Base-by-base conservation (phyloP, 2,329 filamentous ascomycete genomes). In the Achaetomium macrosporum region DNA sequence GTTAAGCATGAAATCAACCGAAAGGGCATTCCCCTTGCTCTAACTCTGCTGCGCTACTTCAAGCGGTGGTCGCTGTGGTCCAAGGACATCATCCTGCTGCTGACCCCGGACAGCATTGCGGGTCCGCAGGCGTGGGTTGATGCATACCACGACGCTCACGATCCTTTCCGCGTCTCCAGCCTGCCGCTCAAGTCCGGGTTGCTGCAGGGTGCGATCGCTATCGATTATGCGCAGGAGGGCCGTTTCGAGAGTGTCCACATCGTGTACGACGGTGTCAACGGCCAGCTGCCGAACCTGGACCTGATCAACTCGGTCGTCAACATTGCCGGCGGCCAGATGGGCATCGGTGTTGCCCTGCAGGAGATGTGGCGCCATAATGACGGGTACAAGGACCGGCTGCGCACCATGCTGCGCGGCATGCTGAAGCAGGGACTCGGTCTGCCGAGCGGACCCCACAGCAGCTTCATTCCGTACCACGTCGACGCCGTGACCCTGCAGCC, bases 31-130 rank as follows among this genome's bases (percentile, higher is more conserved):
- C 85, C 90, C 8, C 78, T 99, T 31, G 85, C 90, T 2, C 73
- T 99, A 63, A 91, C 92, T 0, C 72, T 99, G 61, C 88, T 90
- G 29, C 83, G 93, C 60, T 99, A 99, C 71, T 97, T 99, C 73
- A 96, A 95, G 71, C 83, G 88, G 61, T 99, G 93, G 93, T 96
- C 90, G 49, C 78, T 99, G 29, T 99, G 93, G 93, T 96, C 91
- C 54, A 99, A 99, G 71, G 93, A 99, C 68, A 96, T 99, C 61
- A 92, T 99, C 54, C 83, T 99, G 61, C 72, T 99, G 6, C 79
- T 99, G 43, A 85, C 93, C 0, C 85, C 88, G 0, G 93, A 99
- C 70, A 95, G 90, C 68, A 87, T 85, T 54, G 87, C 88, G 11
- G 93, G 92, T 1, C 89, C 90, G 0, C 91, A 97, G 67, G 93